Evolutionary conservation across 805 yeast species (phyloP).

Genomic region (Kregervanrija fluxuum): DNA sequence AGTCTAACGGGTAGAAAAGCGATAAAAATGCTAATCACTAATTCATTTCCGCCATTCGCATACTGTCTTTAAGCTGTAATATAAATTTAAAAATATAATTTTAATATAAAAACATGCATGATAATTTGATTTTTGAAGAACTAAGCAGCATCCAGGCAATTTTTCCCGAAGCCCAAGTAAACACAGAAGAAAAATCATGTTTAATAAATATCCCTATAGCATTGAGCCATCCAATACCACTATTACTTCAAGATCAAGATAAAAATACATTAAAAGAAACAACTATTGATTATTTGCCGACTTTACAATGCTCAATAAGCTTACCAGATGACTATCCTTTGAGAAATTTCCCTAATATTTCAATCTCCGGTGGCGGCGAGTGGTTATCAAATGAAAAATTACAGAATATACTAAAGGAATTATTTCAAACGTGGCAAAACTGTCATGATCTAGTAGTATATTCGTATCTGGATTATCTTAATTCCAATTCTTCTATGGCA

Average conservation of each 20-base stretch:
- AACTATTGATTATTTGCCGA: constrained; percentile 26
- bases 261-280: not conserved
- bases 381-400: constrained; percentile 26
- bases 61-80: too few relatives aligned
- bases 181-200: constrained; percentile 15
- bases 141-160: constrained; percentile 34
- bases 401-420: constrained; percentile 12
- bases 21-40: too few relatives aligned
- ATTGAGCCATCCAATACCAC: constrained; percentile 15
- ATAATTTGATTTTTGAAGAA: constrained; percentile 25
- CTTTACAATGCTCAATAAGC: constrained; percentile 22
- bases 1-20: too few relatives aligned
- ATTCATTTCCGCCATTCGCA: too few relatives aligned
- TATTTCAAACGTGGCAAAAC: constrained; percentile 4
- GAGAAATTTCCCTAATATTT: constrained; percentile 21
- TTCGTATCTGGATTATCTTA: constrained; percentile 9
- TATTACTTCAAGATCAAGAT: not conserved
- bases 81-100: too few relatives aligned
- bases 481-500: constrained; percentile 6
- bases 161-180: constrained; percentile 30
- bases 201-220: constrained; percentile 22
- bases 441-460: constrained; percentile 7
- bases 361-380: constrained; percentile 17
- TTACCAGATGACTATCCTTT: constrained; percentile 33
- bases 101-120: too few relatives aligned